Conservation (phyloP, 495 filamentous ascomycete species). For the Annulohypoxylon nitens region DNA sequence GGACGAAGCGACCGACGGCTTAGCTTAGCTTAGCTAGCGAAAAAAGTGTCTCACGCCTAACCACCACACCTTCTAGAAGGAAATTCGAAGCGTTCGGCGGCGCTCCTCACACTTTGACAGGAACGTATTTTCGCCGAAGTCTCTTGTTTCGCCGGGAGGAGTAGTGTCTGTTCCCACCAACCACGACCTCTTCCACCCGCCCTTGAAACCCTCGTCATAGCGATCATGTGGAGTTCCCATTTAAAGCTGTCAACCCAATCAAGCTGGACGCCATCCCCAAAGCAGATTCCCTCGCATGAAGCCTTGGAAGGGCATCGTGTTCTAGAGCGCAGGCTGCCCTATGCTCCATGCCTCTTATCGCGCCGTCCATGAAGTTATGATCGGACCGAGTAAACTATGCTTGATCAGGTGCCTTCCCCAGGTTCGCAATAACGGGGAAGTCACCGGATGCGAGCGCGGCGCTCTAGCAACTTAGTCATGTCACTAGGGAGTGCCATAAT, state of each 20-base stretch:
- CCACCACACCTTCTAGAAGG: slow-evolving; percentile 40
- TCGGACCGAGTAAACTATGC: slow-evolving; percentile 1
- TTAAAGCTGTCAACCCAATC: slow-evolving; percentile 7
- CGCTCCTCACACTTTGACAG: slow-evolving; percentile 16
- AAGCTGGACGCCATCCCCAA: slow-evolving; percentile 31
- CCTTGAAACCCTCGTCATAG: slow-evolving; percentile 42
- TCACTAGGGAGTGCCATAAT: neutral
- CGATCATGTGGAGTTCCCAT: slow-evolving; percentile 34
- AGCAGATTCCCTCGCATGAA: slow-evolving; percentile 35
- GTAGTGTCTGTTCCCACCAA: slow-evolving; percentile 3
- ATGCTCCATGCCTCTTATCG: slow-evolving; percentile 6
- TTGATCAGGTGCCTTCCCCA: slow-evolving; percentile 6
- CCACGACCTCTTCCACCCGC: slow-evolving; percentile 1
- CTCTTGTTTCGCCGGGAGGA: slow-evolving; percentile 26
- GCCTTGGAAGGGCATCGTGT: slow-evolving; percentile 1
- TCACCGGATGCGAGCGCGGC: slow-evolving; percentile 6
- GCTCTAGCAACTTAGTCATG: neutral
- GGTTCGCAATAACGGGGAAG: slow-evolving; percentile 26
- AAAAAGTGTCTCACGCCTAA: neutral
- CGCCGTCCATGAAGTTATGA: slow-evolving; percentile 16
- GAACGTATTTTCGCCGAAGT: slow-evolving; percentile 39
- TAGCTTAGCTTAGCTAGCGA: slow-evolving; percentile 25
- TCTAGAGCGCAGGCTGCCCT: slow-evolving; percentile 20
- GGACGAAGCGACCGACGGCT: slow-evolving; percentile 1
- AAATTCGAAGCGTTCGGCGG: slow-evolving; percentile 30